A percentile compares a stretch with the other conserved stretches of the same genome.
Conservation (phyloP, 495 filamentous ascomycete genomes). For the Trichoderma erinaceum region DNA sequence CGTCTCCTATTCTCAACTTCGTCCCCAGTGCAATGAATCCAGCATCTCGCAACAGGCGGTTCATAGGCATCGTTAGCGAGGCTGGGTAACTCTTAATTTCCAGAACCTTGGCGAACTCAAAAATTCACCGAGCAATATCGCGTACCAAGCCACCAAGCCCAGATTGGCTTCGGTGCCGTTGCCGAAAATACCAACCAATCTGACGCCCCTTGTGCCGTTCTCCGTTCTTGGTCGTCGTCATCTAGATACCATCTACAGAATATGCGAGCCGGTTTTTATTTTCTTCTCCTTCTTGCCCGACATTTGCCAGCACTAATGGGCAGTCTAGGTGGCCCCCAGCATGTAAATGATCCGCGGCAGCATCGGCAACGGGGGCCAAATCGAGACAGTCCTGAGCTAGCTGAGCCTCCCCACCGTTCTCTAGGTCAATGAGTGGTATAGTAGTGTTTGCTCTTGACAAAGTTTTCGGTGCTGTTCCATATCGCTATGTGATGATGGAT, state of each 20-base stretch:
- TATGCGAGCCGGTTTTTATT: not conserved
- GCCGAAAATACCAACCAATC: no score
- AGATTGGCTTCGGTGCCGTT: no score
- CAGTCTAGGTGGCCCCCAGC: not conserved
- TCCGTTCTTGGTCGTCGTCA: not conserved
- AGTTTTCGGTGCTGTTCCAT: not conserved
- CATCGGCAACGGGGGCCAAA: constrained; percentile 6
- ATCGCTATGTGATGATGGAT: not conserved
- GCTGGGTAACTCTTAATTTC: no score
- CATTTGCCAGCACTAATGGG: not conserved
- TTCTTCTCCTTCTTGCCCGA: not conserved
- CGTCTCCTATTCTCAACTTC: no score
- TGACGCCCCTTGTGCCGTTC: not conserved
- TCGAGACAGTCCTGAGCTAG: constrained; percentile 5
- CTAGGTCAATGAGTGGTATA: not conserved
- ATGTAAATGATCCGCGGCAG: constrained; percentile 7
- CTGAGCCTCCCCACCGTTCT: not conserved
- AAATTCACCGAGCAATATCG: no score
- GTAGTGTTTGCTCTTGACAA: not conserved
- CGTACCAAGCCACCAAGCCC: no score
- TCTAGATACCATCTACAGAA: not conserved
- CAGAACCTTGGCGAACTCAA: no score
- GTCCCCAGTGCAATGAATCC: no score
- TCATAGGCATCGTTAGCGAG: no score
- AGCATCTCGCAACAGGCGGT: no score